A percentile compares a stretch with the other conserved stretches of the same genome.
Evolutionary conservation across 495 filamentous ascomycete genomes (phyloP).

Genomic region (Daldinia caldariorum): DNA sequence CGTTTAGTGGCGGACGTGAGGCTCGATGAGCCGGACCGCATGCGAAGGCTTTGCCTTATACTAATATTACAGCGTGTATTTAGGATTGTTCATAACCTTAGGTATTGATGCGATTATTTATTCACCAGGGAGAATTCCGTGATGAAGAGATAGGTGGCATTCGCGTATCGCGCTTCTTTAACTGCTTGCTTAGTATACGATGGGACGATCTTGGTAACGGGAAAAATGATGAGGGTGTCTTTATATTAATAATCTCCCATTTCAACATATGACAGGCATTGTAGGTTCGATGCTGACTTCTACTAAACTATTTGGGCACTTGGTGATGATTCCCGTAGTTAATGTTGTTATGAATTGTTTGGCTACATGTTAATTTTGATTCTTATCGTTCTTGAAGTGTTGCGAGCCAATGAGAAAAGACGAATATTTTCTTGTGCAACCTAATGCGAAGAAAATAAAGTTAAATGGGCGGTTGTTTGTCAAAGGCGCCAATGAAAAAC

Average conservation of each 20-base stretch:
- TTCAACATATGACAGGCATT: too few relatives aligned
- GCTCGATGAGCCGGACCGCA: slow-evolving; percentile 14
- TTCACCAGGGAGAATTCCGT: not conserved
- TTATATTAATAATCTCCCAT: slow-evolving; percentile 2
- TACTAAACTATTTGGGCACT: too few relatives aligned
- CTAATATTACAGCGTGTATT: not conserved
- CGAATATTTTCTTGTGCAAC: too few relatives aligned
- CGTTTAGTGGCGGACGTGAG: not conserved
- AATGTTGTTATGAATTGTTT: too few relatives aligned
- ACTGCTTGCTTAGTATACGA: not conserved
- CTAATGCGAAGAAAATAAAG: too few relatives aligned
- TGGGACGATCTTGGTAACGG: not conserved
- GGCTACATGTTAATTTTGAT: too few relatives aligned
- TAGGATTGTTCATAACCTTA: not conserved
- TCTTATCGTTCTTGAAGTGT: too few relatives aligned
- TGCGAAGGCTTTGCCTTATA: not conserved
- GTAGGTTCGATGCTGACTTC: too few relatives aligned
- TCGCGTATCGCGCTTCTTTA: not conserved
- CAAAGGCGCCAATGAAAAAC: too few relatives aligned
- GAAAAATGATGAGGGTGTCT: not conserved
- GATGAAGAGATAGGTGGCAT: not conserved
- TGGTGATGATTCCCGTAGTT: too few relatives aligned
- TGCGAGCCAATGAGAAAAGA: too few relatives aligned
- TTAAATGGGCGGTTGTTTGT: too few relatives aligned
- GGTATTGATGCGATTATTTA: not conserved